Base-by-base conservation (phyloP, 257 asterid genomes). In the Paulownia fortunei region DNA sequence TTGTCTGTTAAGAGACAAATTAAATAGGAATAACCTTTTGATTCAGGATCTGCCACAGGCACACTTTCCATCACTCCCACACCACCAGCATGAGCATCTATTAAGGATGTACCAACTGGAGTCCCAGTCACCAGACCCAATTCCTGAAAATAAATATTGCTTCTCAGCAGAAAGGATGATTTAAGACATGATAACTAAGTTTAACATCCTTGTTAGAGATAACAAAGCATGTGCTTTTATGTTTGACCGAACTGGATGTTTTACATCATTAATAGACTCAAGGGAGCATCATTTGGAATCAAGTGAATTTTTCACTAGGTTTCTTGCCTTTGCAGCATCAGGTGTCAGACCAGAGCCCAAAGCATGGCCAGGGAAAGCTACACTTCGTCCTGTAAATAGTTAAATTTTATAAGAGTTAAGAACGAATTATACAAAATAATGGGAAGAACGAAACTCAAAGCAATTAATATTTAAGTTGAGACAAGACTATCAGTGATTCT, bases 61-160 rank as follows among this genome's bases (percentile, higher is more conserved):
- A 80, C 82, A 85, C 99, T 90, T 84, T 89, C 98, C 97, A 95
- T 93, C 73, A 92, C 94, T 73, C 99, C 99, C 56, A 95, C 96
- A 52, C 99, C 97, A 77, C 99, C 99, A 77, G 99, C 99, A 90
- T 95, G 99, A 63, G 99, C 99, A 87, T 95, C 99, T 70, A 95
- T 92, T 81, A 95, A 85, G 39, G 99, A 94, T 76, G 98, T 89
- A 62, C 99, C 98, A 55, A 95, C 97, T 36, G 99, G 96, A 69
- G 84, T 93, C 73, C 99, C 99, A 16, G 91, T 87, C 82, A 77
- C 65, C 76, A 95, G 91, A 24, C 97, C 99, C 86, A 93, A 79
- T 81, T 95, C 99, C 99, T 95, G 93, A 79, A 84, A 69, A 80
- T 42, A 69, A 34, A 75, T 47, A 42, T 15, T 21, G 81, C 67